phyloP scores from a whole-genome alignment of 2,329 filamentous ascomycete genomes.

The Dactylonectria estremocensis region DNA sequence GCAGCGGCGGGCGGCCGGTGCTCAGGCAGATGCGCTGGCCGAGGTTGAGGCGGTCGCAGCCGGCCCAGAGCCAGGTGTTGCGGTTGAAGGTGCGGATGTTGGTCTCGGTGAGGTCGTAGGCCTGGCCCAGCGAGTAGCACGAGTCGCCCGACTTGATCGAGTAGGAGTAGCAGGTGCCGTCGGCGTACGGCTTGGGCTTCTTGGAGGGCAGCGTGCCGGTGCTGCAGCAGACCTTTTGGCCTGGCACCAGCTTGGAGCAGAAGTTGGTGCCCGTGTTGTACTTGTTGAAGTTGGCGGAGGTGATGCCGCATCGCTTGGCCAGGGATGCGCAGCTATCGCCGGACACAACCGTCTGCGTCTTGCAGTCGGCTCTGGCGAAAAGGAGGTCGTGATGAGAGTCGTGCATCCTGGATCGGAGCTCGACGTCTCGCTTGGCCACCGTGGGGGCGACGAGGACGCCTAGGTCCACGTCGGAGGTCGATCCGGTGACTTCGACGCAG shows the following conservation, averaged over 20 bases:
- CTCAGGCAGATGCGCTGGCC: conserved; percentile 54
- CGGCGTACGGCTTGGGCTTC: conserved; percentile 51
- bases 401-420: conserved; percentile 37
- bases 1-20: conserved; percentile 53
- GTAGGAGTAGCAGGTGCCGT: conserved; percentile 56
- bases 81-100: conserved; percentile 57
- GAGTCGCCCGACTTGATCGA: conserved; percentile 50
- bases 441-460: conserved; percentile 37
- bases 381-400: conserved; percentile 34
- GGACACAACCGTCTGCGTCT: conserved; percentile 48
- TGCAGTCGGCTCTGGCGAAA: conserved; percentile 41
- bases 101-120: conserved; percentile 53
- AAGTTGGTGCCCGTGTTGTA: conserved; percentile 54
- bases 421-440: conserved; percentile 33
- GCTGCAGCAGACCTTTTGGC: conserved; percentile 57
- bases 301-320: conserved; percentile 57
- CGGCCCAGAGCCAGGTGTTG: conserved; percentile 57
- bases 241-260: conserved; percentile 52
- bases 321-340: conserved; percentile 57
- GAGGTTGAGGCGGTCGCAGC: conserved; percentile 49
- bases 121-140: conserved; percentile 51
- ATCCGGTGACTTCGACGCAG: conserved; percentile 31
- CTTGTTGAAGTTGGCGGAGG: conserved; percentile 53
- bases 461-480: conserved; percentile 29
- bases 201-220: conserved; percentile 53